phyloP scores from a whole-genome alignment of 805 yeast genomes.

The Wickerhamiella vanderwaltii region DNA sequence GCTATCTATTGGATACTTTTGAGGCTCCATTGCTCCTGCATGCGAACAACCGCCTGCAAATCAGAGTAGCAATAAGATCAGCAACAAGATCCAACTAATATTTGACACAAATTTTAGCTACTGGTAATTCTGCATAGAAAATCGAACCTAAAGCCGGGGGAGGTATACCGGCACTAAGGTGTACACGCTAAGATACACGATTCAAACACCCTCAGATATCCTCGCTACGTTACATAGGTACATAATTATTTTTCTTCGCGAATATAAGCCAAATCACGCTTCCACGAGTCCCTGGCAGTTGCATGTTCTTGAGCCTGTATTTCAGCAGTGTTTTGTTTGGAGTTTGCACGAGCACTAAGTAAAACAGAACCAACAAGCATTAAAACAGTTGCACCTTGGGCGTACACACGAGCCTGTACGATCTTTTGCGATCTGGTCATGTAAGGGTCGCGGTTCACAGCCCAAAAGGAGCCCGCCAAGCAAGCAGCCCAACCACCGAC shows the following conservation, averaged over 20 bases:
- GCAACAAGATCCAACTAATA: too few relatives aligned
- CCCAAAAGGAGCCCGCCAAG: constrained; percentile 65
- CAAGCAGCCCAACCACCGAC: constrained; percentile 73
- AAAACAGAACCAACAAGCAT: constrained; percentile 41
- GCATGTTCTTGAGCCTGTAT: constrained; percentile 1
- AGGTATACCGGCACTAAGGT: too few relatives aligned
- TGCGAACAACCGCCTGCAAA: too few relatives aligned
- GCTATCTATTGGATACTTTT: too few relatives aligned
- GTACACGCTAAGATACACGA: too few relatives aligned
- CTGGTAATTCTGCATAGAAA: too few relatives aligned
- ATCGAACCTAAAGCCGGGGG: too few relatives aligned
- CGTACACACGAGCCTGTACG: constrained; percentile 86
- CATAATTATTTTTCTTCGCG: constrained; percentile 7
- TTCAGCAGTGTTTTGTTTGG: not conserved
- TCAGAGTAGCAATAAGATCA: too few relatives aligned
- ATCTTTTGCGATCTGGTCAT: constrained; percentile 70
- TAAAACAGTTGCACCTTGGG: constrained; percentile 70
- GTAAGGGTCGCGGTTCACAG: constrained; percentile 59
- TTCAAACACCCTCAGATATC: too few relatives aligned
- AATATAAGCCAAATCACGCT: constrained; percentile 8
- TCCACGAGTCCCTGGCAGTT: constrained; percentile 2
- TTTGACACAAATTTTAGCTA: too few relatives aligned
- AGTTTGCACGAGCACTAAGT: constrained; percentile 15
- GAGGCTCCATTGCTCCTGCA: too few relatives aligned
- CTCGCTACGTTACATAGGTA: too few relatives aligned